Conservation (phyloP, 1,139 yeast species). For the Geotrichum fermentans region DNA sequence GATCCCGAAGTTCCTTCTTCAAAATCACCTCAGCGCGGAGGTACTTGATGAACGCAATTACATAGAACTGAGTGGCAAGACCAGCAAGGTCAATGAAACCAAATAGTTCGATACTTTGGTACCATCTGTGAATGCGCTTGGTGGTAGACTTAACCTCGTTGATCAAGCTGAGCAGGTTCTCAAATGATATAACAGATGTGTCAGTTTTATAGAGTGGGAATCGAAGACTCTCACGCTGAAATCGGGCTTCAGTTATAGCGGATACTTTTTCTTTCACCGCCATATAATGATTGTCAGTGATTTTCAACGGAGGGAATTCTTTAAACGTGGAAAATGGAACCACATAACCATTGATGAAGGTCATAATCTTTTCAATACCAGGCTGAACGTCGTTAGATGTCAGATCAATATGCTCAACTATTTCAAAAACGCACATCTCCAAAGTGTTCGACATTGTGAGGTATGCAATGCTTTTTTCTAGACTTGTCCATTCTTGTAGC, state of each 20-base stretch:
- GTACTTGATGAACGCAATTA: slow-evolving; percentile 1
- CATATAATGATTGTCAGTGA: slow-evolving; percentile 4
- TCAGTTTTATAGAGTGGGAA: neutral
- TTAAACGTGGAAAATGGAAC: slow-evolving; percentile 8
- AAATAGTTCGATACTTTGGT: slow-evolving; percentile 3
- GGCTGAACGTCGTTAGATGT: neutral
- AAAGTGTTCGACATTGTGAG: slow-evolving; percentile 2
- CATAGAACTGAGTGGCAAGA: slow-evolving; percentile 6
- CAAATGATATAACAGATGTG: neutral
- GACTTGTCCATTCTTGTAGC: slow-evolving; percentile 7
- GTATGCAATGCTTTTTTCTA: slow-evolving; percentile 10
- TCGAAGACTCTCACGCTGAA: neutral
- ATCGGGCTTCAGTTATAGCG: neutral
- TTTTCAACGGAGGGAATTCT: slow-evolving; percentile 7
- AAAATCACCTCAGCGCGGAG: neutral
- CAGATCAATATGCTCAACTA: slow-evolving; percentile 6
- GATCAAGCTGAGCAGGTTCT: neutral
- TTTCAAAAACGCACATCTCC: slow-evolving; percentile 6
- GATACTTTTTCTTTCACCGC: slow-evolving; percentile 3
- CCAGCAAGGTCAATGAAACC: slow-evolving; percentile 6
- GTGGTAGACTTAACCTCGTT: slow-evolving; percentile 2
- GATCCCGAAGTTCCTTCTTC: neutral
- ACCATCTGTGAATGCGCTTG: slow-evolving; percentile 1
- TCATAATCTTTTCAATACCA: neutral
- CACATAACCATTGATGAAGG: slow-evolving; percentile 5